Evolutionary conservation across 305 asterid species (phyloP).

Genomic region (Plantago lanceolata): DNA sequence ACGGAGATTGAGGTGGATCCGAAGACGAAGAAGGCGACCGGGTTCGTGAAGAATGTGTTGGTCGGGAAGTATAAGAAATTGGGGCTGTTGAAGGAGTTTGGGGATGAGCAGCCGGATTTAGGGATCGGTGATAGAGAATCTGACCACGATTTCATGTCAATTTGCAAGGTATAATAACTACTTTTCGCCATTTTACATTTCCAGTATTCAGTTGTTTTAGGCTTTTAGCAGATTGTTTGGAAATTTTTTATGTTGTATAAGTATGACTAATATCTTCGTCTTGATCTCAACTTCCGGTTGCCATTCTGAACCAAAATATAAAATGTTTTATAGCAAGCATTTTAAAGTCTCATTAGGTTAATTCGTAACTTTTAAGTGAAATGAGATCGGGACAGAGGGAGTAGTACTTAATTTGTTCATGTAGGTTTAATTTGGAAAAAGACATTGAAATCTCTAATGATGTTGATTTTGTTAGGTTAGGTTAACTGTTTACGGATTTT

Average conservation of each 20-base stretch:
- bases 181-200: not conserved
- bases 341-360: too few relatives aligned
- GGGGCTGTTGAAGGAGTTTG: slow-evolving; percentile 72
- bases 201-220: not conserved
- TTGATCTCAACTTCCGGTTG: too few relatives aligned
- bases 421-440: not conserved
- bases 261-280: too few relatives aligned
- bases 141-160: slow-evolving; percentile 93
- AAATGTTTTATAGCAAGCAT: too few relatives aligned
- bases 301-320: too few relatives aligned
- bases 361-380: too few relatives aligned
- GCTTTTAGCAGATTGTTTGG: too few relatives aligned
- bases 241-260: too few relatives aligned
- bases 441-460: not conserved
- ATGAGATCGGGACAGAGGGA: too few relatives aligned
- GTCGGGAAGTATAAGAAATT: slow-evolving; percentile 82
- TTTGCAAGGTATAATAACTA: slow-evolving; percentile 66
- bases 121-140: slow-evolving; percentile 88
- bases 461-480: slow-evolving; percentile 3
- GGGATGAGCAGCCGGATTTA: slow-evolving; percentile 70
- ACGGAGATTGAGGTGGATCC: slow-evolving; percentile 94
- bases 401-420: not conserved
- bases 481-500: not conserved
- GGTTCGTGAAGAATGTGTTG: slow-evolving; percentile 71
- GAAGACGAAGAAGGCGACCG: slow-evolving; percentile 82